phyloP scores from a whole-genome alignment of 768 basidiomycete genomes.

The Dictyophora rubrovolvata region DNA sequence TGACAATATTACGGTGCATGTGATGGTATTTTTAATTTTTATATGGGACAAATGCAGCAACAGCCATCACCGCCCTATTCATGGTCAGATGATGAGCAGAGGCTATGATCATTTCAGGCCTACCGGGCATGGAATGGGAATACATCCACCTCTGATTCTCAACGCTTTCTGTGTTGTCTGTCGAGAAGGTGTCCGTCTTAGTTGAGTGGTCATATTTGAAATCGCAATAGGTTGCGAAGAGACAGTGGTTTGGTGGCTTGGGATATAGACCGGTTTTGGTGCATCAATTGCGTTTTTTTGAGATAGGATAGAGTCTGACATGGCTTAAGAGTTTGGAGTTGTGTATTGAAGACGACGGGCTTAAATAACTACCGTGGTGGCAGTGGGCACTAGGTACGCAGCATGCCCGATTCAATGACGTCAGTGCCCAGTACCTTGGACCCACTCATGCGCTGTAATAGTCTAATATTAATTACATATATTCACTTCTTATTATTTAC shows the following conservation, averaged over 20 bases:
- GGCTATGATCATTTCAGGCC: background rate
- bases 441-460: too few species aligned
- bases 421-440: too few species aligned
- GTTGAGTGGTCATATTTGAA: constrained; percentile 1
- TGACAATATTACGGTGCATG: too few species aligned
- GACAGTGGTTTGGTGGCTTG: background rate
- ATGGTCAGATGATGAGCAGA: background rate
- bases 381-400: too few species aligned
- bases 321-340: background rate
- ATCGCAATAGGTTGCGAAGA: background rate
- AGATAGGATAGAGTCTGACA: background rate
- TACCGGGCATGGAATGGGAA: constrained; percentile 5
- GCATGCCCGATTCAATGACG: too few species aligned
- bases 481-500: too few species aligned
- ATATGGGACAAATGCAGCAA: constrained; percentile 3
- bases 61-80: constrained; percentile 1
- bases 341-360: too few species aligned
- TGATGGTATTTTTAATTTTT: background rate
- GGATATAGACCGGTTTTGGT: background rate
- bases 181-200: background rate
- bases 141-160: constrained; percentile 8
- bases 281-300: background rate
- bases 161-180: background rate
- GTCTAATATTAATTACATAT: too few species aligned
- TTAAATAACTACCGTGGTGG: too few species aligned